These are phyloP conservation scores for Coniferiporia weirii DNA, from an alignment of 1,284 basidiomycete species.

Conservation along the genomic window DNA sequence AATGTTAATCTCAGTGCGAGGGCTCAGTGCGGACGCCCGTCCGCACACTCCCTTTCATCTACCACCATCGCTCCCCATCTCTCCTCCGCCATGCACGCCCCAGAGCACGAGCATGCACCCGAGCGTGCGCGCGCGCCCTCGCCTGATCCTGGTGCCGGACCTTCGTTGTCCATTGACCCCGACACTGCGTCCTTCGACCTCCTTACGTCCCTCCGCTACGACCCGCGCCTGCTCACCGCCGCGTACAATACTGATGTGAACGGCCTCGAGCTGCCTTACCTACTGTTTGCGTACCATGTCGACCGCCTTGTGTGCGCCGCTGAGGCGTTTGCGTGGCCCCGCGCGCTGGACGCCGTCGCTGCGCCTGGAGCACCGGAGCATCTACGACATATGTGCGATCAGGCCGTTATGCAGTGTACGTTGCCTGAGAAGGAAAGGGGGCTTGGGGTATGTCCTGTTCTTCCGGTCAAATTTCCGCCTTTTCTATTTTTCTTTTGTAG, in stretches of 20 bases:
- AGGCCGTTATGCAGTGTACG: slow-evolving; percentile 31
- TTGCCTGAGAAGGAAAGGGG: slow-evolving; percentile 14
- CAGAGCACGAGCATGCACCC: neutral
- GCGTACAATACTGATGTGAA: slow-evolving; percentile 54
- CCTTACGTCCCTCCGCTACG: slow-evolving; percentile 54
- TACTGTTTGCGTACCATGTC: slow-evolving; percentile 54
- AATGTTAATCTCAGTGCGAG: no score
- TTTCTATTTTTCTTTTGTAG: neutral
- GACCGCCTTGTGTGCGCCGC: slow-evolving; percentile 52
- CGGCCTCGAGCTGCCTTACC: slow-evolving; percentile 43
- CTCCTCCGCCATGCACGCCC: slow-evolving; percentile 3
- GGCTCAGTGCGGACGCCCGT: no score
- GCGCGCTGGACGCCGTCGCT: slow-evolving; percentile 30
- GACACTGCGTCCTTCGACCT: slow-evolving; percentile 31
- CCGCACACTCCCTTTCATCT: neutral
- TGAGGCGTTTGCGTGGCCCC: slow-evolving; percentile 43
- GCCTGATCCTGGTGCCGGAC: no score
- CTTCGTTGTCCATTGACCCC: no score
- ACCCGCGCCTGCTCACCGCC: slow-evolving; percentile 39
- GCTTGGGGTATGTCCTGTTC: slow-evolving; percentile 4
- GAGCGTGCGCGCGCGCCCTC: neutral
- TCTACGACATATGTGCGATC: slow-evolving; percentile 39
- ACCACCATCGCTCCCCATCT: neutral
- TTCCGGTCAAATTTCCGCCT: neutral
- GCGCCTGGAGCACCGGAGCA: slow-evolving; percentile 26